These are phyloP conservation scores for Lachnellula arida DNA, from an alignment of 2,329 filamentous ascomycete genomes.

Conservation along the genomic window DNA sequence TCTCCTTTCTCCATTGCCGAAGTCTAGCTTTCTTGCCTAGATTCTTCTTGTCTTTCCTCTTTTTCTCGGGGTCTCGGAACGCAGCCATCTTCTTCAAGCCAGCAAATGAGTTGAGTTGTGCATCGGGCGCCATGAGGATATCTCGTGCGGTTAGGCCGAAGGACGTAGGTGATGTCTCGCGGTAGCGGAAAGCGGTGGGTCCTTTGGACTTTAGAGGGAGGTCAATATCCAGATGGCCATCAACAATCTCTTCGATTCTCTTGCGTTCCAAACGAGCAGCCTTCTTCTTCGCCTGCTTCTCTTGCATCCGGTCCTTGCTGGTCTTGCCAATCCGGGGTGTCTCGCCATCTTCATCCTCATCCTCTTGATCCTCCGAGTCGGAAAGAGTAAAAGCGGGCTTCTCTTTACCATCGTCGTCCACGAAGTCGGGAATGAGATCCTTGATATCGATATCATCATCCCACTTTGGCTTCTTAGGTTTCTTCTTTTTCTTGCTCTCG, in stretches of 20 bases:
- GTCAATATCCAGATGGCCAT: conserved; percentile 73
- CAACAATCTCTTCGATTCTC: conserved; percentile 81
- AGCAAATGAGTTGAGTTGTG: conserved; percentile 81
- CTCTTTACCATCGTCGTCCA: conserved; percentile 52
- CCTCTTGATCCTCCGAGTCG: conserved; percentile 45
- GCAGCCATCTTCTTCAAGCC: conserved; percentile 92
- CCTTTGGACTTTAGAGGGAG: conserved; percentile 53
- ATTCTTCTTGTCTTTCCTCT: conserved; percentile 80
- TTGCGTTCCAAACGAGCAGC: conserved; percentile 75
- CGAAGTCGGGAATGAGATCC: conserved; percentile 82
- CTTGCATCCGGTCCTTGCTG: conserved; percentile 55
- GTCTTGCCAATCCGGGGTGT: conserved; percentile 53
- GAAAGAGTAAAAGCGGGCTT: conserved; percentile 52
- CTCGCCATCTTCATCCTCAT: conserved; percentile 16
- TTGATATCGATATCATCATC: conserved; percentile 98
- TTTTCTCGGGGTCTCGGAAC: conserved; percentile 85
- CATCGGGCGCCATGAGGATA: conserved; percentile 84
- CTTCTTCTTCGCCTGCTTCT: conserved; percentile 56
- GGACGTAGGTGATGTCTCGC: conserved; percentile 83
- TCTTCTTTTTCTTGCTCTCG: conserved; percentile 55
- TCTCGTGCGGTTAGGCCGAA: conserved; percentile 88
- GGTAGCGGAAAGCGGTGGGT: conserved; percentile 72
- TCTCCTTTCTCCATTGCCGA: conserved; percentile 73
- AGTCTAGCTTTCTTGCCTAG: conserved; percentile 90
- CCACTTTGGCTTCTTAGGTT: conserved; percentile 80